A percentile compares a stretch with the other conserved stretches of the same genome.
Conservation (phyloP, 345 rosid genomes). For the Eucalyptus cloeziana region DNA sequence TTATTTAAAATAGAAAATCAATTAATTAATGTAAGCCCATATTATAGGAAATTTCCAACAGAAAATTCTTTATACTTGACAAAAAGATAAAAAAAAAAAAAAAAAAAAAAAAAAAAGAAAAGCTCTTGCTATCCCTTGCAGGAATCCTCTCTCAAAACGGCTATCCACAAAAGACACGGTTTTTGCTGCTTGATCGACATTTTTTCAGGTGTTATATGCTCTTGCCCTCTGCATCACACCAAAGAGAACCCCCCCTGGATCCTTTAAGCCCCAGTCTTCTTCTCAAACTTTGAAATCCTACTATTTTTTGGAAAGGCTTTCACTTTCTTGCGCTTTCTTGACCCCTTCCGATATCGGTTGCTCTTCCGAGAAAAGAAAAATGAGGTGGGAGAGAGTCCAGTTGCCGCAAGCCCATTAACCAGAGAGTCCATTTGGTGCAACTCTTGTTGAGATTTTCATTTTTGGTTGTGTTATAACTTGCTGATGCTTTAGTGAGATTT, state of each 20-base stretch:
- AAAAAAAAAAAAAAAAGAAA: not conserved
- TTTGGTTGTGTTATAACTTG: not conserved
- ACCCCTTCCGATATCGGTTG: not conserved
- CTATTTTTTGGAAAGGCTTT: not conserved
- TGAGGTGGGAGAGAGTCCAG: slow-evolving; percentile 66
- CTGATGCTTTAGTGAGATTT: not conserved
- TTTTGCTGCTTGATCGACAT: not conserved
- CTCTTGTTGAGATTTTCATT: not conserved
- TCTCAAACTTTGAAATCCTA: not conserved
- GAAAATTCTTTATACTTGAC: not conserved
- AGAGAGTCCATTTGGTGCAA: not conserved
- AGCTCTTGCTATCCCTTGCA: not conserved
- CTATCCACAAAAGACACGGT: not conserved
- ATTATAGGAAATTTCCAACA: too few relatives aligned
- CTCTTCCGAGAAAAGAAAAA: not conserved
- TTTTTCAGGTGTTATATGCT: not conserved
- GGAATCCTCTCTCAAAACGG: not conserved
- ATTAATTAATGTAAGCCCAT: too few relatives aligned
- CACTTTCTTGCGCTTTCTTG: not conserved
- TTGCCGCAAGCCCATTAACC: slow-evolving; percentile 10
- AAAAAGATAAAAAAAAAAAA: not conserved
- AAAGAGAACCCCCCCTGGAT: not conserved
- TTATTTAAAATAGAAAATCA: too few relatives aligned
- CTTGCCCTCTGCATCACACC: not conserved
- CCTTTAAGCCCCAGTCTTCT: not conserved